Conservation (phyloP, 495 filamentous ascomycete genomes). For the Saxophila tyrrhenica region DNA sequence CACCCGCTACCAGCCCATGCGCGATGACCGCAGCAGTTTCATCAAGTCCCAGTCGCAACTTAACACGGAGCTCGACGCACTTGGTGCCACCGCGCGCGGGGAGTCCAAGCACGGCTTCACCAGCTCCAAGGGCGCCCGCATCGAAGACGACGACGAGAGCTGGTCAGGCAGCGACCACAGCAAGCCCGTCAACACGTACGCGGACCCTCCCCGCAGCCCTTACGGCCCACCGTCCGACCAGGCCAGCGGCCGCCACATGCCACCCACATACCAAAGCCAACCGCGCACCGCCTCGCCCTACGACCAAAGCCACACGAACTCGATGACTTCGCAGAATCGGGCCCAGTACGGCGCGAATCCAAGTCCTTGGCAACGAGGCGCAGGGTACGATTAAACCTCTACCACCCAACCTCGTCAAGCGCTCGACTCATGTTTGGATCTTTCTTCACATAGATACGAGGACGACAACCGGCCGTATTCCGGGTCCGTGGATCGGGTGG, state of each 20-base stretch:
- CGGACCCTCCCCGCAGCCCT: constrained; percentile 4
- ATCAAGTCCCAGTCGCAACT: constrained; percentile 95
- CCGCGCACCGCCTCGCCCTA: constrained; percentile 23
- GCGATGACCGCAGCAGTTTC: constrained; percentile 90
- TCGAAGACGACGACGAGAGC: constrained; percentile 62
- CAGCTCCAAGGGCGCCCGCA: constrained; percentile 38
- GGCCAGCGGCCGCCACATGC: constrained; percentile 5
- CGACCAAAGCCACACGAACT: constrained; percentile 34
- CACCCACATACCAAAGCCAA: constrained; percentile 4
- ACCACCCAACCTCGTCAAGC: not conserved
- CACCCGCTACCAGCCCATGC: constrained; percentile 91
- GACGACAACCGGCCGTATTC: not conserved
- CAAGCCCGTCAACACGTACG: constrained; percentile 2
- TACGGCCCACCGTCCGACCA: constrained; percentile 2
- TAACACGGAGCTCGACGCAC: constrained; percentile 80
- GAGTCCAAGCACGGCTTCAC: constrained; percentile 60
- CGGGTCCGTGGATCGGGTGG: constrained; percentile 2
- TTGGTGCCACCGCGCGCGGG: constrained; percentile 84
- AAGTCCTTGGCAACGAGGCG: constrained; percentile 57
- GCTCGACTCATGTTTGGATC: not conserved
- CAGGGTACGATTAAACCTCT: constrained; percentile 47
- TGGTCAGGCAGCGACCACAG: constrained; percentile 6
- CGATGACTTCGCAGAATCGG: not conserved
- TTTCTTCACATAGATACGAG: not conserved
- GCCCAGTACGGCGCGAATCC: constrained; percentile 7